Evolutionary conservation across 2,329 filamentous ascomycete species (phyloP).

Genomic region (Venturia oleaginea): DNA sequence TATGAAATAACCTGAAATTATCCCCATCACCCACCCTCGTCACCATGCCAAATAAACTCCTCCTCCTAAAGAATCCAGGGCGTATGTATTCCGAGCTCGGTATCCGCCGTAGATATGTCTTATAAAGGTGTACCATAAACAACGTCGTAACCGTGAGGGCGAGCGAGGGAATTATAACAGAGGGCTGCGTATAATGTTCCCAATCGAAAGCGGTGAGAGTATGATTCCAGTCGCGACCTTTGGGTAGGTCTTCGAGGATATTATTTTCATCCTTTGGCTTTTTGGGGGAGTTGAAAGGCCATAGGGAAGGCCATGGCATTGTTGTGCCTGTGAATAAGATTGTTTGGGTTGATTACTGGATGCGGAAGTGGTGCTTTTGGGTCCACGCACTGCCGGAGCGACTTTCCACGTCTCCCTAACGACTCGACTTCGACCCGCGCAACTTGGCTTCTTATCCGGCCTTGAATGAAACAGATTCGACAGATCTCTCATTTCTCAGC

Average conservation of each 20-base stretch:
- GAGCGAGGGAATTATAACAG: constrained; percentile 45
- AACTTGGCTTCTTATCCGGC: not conserved
- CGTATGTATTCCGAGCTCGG: constrained; percentile 68
- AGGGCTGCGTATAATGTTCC: constrained; percentile 46
- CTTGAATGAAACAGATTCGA: not conserved
- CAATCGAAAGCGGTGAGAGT: constrained; percentile 26
- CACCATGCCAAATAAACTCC: constrained; percentile 74
- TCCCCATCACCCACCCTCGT: constrained; percentile 95
- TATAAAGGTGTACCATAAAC: constrained; percentile 52
- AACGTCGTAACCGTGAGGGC: constrained; percentile 49
- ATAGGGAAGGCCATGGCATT: constrained; percentile 13
- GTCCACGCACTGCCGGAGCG: not conserved
- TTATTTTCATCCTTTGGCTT: constrained; percentile 1
- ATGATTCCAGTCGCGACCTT: constrained; percentile 5
- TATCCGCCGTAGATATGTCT: constrained; percentile 68
- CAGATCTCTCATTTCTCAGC: not conserved
- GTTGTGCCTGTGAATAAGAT: not conserved
- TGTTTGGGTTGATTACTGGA: not conserved
- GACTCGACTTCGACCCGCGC: not conserved
- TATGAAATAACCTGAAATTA: constrained; percentile 90
- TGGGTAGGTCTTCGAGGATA: constrained; percentile 1
- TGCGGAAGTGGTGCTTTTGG: constrained; percentile 1
- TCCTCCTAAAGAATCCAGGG: constrained; percentile 62
- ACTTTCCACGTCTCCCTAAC: not conserved
- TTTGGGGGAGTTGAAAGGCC: constrained; percentile 3